These are phyloP conservation scores for Aspergillus versicolor DNA, from an alignment of 2,329 filamentous ascomycete genomes.

Conservation along the genomic window DNA sequence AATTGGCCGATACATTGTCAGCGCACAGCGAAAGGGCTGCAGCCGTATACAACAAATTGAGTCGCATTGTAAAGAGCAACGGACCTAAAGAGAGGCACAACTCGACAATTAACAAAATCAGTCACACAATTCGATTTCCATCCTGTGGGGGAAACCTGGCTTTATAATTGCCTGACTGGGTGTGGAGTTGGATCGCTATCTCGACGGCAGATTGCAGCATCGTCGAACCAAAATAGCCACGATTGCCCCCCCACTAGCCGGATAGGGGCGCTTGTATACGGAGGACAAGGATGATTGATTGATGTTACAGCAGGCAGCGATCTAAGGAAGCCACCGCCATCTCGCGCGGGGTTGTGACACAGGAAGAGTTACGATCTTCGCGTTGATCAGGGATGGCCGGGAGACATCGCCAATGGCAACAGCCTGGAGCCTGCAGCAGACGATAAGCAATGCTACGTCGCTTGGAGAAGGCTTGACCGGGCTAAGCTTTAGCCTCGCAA, in stretches of 20 bases:
- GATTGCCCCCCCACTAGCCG: not conserved
- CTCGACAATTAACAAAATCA: not conserved
- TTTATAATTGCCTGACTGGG: not conserved
- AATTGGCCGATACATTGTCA: slow-evolving; percentile 19
- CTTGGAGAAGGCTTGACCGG: not conserved
- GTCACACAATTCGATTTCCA: not conserved
- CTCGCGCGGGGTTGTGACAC: not conserved
- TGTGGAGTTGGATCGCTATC: not conserved
- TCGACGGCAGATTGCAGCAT: not conserved
- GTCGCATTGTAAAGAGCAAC: slow-evolving; percentile 21
- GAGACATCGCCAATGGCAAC: not conserved
- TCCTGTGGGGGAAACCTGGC: not conserved
- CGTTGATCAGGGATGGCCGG: not conserved
- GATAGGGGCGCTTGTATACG: not conserved
- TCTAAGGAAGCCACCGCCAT: not conserved
- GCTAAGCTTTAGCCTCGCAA: not conserved
- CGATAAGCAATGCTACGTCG: slow-evolving; percentile 12
- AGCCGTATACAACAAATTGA: slow-evolving; percentile 26
- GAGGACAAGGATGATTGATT: not conserved
- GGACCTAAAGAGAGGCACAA: not conserved
- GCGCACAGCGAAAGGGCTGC: slow-evolving; percentile 21
- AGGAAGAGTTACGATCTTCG: not conserved
- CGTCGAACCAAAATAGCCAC: not conserved
- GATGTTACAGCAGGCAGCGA: slow-evolving; percentile 2
- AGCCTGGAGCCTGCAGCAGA: not conserved